Evolutionary conservation across 2,329 filamentous ascomycete genomes (phyloP), one percentile per base, ranked within the genome.

Genomic region (Biscogniauxia marginata): DNA sequence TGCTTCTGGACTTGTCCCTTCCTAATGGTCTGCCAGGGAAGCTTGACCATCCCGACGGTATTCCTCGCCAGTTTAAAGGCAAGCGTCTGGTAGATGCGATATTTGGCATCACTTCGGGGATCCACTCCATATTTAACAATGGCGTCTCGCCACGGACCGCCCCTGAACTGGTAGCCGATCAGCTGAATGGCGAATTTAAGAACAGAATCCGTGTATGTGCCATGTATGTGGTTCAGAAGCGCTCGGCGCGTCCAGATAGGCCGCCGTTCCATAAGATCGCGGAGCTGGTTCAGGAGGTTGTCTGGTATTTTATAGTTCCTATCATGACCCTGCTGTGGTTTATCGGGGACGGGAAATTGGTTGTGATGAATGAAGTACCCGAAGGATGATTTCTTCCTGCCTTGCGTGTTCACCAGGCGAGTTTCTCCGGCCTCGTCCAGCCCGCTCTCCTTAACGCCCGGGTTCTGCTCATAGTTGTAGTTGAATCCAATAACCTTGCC

Each of bases 141-240:
- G 3, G 90, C 87, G 71, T 98, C 93, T 61, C 91, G 84, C 89
- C 91, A 99, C 0, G 95, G 93, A 0, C 95, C 95, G 20, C 89
- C 91, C 57, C 89, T 88, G 79, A 98, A 97, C 73, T 93, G 91
- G 74, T 96, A 99, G 7, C 90, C 92, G 4, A 91, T 86, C 66
- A 95, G 93, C 60, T 91, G 89, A 52, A 93, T 83, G 48, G 90
- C 90, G 68, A 88, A 83, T 65, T 91, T 89, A 58, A 96, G 73
- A 45, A 82, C 74, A 56, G 82, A 82, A 70, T 79, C 84, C 57
- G 79, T 77, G 22, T 78, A 75, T 49, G 74, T 75, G 49, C 75
- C 74, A 2, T 74, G 76, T 24, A 97, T 79, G 52, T 83, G 81
- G 72, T 96, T 97, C 65, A 88, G 81, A 13, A 96, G 79, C 2